A percentile compares a stretch with the other conserved stretches of the same genome.
Conservation (phyloP, 108 stramenopile species). For the Aurantiochytrium sp. region DNA sequence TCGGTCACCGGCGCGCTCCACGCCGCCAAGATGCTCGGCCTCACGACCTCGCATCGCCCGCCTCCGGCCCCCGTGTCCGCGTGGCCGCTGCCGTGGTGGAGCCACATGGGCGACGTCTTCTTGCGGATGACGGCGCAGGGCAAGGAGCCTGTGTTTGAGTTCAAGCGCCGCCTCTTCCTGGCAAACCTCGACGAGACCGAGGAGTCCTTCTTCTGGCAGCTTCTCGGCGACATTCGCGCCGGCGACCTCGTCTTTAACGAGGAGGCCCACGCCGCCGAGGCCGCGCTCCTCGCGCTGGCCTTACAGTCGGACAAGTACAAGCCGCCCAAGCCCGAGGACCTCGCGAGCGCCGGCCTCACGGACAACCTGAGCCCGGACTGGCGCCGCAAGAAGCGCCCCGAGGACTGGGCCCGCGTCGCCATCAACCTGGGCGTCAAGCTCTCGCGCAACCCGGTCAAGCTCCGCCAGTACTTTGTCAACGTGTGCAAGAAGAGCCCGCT, state of each 20-base stretch:
- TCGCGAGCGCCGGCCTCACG: background rate
- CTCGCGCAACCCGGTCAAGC: background rate
- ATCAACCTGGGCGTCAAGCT: background rate
- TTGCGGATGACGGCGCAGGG: constrained; percentile 28
- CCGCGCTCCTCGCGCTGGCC: background rate
- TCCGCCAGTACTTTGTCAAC: background rate
- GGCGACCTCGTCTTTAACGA: background rate
- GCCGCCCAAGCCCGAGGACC: background rate
- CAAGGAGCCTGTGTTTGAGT: constrained; percentile 22
- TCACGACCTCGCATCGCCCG: background rate
- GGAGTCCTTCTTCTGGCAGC: background rate
- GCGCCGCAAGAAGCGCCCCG: constrained; percentile 13
- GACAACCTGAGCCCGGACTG: background rate
- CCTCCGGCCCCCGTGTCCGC: background rate
- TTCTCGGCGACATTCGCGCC: background rate
- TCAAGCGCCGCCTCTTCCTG: constrained; percentile 20
- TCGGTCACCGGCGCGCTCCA: constrained; percentile 17
- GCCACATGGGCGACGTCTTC: constrained; percentile 12
- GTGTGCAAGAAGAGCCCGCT: background rate
- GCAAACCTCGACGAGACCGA: background rate
- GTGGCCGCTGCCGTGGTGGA: constrained; percentile 29
- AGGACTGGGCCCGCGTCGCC: constrained; percentile 14
- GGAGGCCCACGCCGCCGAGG: constrained; percentile 23
- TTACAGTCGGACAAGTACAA: background rate
- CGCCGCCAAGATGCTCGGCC: constrained; percentile 30